Evolutionary conservation across 2,329 filamentous ascomycete genomes (phyloP).

Genomic region (Fusarium setosum): DNA sequence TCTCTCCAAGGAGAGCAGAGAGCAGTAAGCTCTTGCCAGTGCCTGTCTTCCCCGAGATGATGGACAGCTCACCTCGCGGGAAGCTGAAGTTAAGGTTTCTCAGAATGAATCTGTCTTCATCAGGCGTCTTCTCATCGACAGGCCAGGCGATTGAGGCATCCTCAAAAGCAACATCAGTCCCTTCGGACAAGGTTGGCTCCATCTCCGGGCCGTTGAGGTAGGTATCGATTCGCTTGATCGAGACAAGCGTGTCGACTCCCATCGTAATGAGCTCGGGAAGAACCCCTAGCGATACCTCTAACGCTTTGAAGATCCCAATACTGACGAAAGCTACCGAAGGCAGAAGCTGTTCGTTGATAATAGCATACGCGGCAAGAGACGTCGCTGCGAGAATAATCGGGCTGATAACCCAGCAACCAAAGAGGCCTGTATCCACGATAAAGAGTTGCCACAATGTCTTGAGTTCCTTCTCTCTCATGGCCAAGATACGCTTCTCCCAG

Average conservation of each 20-base stretch:
- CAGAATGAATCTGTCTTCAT: slow-evolving; percentile 72
- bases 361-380: slow-evolving; percentile 75
- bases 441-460: slow-evolving; percentile 75
- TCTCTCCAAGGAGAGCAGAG: slow-evolving; percentile 79
- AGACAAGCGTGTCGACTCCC: slow-evolving; percentile 78
- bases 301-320: slow-evolving; percentile 77
- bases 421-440: slow-evolving; percentile 69
- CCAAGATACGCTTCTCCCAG: slow-evolving; percentile 77
- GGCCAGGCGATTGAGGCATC: slow-evolving; percentile 81
- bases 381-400: slow-evolving; percentile 80
- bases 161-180: slow-evolving; percentile 72
- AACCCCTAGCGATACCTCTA: slow-evolving; percentile 77
- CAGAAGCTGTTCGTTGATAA: slow-evolving; percentile 69
- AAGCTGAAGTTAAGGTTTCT: slow-evolving; percentile 74
- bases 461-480: slow-evolving; percentile 74
- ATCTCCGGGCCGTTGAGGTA: slow-evolving; percentile 78
- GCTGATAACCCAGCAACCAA: slow-evolving; percentile 78
- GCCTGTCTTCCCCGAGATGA: slow-evolving; percentile 82
- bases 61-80: slow-evolving; percentile 74
- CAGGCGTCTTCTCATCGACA: slow-evolving; percentile 68
- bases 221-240: slow-evolving; percentile 75
- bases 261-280: slow-evolving; percentile 80
- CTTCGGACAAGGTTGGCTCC: slow-evolving; percentile 62
- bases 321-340: slow-evolving; percentile 85
- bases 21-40: slow-evolving; percentile 82